Evolutionary conservation across 257 asterid genomes (phyloP).

Genomic region (Handroanthus guayacan): DNA sequence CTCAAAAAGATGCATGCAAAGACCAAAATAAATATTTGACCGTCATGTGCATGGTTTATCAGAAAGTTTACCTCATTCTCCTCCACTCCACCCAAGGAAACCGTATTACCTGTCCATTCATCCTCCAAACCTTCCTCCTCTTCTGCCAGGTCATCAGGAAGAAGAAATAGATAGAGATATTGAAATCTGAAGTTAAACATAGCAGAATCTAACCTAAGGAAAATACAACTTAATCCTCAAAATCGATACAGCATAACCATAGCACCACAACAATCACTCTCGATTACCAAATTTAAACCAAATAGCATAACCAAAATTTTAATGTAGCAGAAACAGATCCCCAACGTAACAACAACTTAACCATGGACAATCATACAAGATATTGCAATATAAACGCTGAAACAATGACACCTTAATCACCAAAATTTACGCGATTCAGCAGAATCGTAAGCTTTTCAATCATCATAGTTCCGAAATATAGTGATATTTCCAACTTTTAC

Average conservation of each 20-base stretch:
- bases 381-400: not conserved
- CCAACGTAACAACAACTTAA: not conserved
- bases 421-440: conserved; percentile 4
- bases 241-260: not conserved
- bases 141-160: conserved; percentile 40
- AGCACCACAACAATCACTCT: conserved; percentile 21
- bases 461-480: not conserved
- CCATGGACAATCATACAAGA: not conserved
- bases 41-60: conserved; percentile 2
- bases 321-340: not conserved
- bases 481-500: conserved; percentile 44
- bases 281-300: conserved; percentile 10
- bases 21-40: not conserved
- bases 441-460: conserved; percentile 2
- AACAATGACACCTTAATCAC: not conserved
- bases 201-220: conserved; percentile 10
- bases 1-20: conserved; percentile 10
- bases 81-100: conserved; percentile 43
- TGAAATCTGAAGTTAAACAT: conserved; percentile 19
- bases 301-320: not conserved
- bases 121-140: conserved; percentile 65
- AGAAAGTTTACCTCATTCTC: conserved; percentile 53
- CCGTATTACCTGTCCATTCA: conserved; percentile 40
- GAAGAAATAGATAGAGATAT: not conserved
- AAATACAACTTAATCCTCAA: conserved; percentile 12